Conservation (phyloP, 2,329 filamentous ascomycete species). For the Fusarium sp. region DNA sequence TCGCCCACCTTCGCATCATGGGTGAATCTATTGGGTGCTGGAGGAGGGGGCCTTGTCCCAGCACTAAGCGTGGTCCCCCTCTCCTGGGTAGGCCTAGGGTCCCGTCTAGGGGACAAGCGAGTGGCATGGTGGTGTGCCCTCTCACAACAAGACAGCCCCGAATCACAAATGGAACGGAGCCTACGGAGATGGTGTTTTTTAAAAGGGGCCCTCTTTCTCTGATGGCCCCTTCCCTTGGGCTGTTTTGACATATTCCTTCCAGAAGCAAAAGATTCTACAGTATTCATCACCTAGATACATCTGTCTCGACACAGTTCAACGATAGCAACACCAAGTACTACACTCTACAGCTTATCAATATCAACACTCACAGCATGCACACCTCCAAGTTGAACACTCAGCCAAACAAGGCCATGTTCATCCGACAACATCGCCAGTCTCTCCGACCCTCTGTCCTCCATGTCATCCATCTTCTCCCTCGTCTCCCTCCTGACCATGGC, state of each 20-base stretch:
- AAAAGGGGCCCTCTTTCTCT: conserved; percentile 22
- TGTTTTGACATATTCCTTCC: conserved; percentile 29
- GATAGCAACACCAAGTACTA: not conserved
- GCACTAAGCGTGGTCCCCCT: conserved; percentile 4
- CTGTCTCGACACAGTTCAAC: not conserved
- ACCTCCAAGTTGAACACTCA: conserved; percentile 39
- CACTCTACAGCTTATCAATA: conserved; percentile 3
- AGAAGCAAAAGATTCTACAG: conserved; percentile 23
- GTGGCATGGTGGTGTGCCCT: conserved; percentile 33
- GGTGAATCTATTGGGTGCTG: conserved; percentile 42
- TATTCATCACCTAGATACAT: not conserved
- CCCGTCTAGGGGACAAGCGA: conserved; percentile 3
- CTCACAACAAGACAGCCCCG: not conserved
- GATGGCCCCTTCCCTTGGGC: conserved; percentile 15
- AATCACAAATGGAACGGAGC: conserved; percentile 25
- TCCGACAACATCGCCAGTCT: conserved; percentile 47
- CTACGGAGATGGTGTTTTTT: conserved; percentile 34
- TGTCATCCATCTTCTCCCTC: conserved; percentile 48
- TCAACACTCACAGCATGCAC: conserved; percentile 34
- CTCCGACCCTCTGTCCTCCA: conserved; percentile 48
- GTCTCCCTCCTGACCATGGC: conserved; percentile 51
- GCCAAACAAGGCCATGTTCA: conserved; percentile 35
- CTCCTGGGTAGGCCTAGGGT: conserved; percentile 8
- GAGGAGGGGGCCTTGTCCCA: not conserved
- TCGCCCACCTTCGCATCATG: conserved; percentile 44